Base-by-base conservation (phyloP, 2,329 filamentous ascomycete species). In the Claviceps sp. region DNA sequence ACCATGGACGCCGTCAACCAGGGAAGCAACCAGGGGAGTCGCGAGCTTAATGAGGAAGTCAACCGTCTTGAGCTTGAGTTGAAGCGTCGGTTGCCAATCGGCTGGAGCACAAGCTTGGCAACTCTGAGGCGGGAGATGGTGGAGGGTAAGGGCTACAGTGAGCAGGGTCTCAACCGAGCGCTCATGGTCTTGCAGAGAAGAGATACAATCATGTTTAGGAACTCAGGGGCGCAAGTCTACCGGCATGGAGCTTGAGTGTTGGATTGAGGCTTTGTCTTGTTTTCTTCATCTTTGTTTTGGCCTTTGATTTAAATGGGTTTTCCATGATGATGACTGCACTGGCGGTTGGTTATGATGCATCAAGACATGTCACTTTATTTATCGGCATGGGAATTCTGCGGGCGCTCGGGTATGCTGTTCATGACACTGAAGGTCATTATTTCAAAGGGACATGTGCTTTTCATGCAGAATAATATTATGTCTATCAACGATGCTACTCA, bases 1-100 rank as follows among this genome's bases (percentile, higher is more conserved):
- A 98, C 93, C 53, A 97, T 98, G 93, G 91, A 98, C 63, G 93
- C 93, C 7, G 89, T 97, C 52, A 91, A 88, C 54, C 89, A 95
- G 62, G 91, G 90, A 54, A 84, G 86, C 59, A 87, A 84, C 57
- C 81, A 87, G 60, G 88, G 87, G 40, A 89, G 84, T 62, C 85
- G 88, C 56, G 91, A 97, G 69, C 73, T 97, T 52, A 91, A 94
- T 68, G 89, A 95, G 49, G 93, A 97, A 66, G 87, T 88, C 5
- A 76, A 77, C 58, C 89, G 88, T 60, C 80, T 97, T 5, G 93
- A 97, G 69, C 82, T 89, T 16, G 93, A 97, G 72, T 73, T 98
- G 49, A 84, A 88, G 69, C 79, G 89, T 53, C 78, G 91, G 26
- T 72, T 98, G 60, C 90, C 93, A 1, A 93, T 98, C 59, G 93